phyloP scores from a whole-genome alignment of 805 yeast genomes.

The Schwanniomyces sp. region DNA sequence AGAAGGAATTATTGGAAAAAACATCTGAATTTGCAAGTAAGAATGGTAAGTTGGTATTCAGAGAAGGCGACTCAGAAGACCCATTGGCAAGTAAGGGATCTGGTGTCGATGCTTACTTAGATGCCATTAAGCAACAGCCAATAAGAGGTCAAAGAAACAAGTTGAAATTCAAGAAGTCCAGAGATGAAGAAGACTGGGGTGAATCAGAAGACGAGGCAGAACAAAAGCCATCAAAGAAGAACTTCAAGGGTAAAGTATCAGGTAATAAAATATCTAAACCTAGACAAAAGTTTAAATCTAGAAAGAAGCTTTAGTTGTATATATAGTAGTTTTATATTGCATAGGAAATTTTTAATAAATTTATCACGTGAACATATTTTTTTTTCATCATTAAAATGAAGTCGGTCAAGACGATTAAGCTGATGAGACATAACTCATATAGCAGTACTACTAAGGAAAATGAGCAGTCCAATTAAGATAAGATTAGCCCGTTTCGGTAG shows the following conservation, averaged over 20 bases:
- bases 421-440: neutral
- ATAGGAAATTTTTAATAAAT: neutral
- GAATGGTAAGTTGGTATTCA: constrained; percentile 70
- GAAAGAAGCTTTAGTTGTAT: constrained; percentile 50
- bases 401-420: neutral
- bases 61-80: constrained; percentile 52
- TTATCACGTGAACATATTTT: neutral
- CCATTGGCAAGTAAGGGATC: constrained; percentile 39
- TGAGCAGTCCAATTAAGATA: constrained; percentile 77
- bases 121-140: constrained; percentile 91
- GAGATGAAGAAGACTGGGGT: constrained; percentile 48
- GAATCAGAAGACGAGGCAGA: constrained; percentile 49
- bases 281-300: constrained; percentile 55
- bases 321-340: neutral
- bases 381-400: constrained; percentile 1
- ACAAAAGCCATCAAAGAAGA: constrained; percentile 9
- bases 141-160: constrained; percentile 90
- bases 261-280: constrained; percentile 33
- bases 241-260: constrained; percentile 11
- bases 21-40: constrained; percentile 48
- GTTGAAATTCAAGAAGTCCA: constrained; percentile 78
- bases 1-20: constrained; percentile 37
- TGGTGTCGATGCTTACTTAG: constrained; percentile 89
- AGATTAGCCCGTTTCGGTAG: constrained; percentile 93
- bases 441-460: neutral